Conservation (phyloP, 306 rosid species). For the Rubus idaeus region DNA sequence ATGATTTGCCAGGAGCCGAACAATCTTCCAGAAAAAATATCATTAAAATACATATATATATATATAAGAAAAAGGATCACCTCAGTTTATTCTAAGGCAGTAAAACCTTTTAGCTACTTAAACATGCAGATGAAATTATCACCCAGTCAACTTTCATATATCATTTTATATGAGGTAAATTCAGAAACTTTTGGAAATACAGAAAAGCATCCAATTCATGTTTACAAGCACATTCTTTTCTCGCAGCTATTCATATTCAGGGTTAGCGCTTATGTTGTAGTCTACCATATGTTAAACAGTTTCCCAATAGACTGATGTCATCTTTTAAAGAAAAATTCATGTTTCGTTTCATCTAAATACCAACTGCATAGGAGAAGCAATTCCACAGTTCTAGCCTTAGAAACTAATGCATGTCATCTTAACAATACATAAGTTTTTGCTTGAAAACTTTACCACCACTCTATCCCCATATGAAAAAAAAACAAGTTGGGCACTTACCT, state of each 20-base stretch:
- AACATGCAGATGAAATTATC: not conserved
- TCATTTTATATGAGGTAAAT: not conserved
- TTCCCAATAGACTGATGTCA: not conserved
- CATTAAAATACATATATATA: no score
- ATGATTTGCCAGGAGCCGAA: constrained; percentile 88
- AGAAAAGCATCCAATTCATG: not conserved
- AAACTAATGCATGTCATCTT: not conserved
- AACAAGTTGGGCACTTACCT: constrained; percentile 42
- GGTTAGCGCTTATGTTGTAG: not conserved
- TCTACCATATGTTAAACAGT: not conserved
- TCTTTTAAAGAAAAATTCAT: no score
- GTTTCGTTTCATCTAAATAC: not conserved
- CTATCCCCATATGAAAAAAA: not conserved
- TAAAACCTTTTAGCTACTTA: not conserved
- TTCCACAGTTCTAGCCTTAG: not conserved
- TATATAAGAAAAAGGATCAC: constrained; percentile 15
- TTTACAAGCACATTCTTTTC: not conserved
- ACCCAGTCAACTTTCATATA: not conserved
- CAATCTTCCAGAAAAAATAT: constrained; percentile 50
- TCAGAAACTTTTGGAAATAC: not conserved
- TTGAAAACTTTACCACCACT: not conserved
- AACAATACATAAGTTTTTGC: not conserved
- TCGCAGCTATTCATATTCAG: not conserved
- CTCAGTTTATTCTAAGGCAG: constrained; percentile 1
- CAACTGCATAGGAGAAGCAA: not conserved